These are phyloP conservation scores for Styphnolobium japonicum DNA, from an alignment of 306 rosid species.

Conservation along the genomic window DNA sequence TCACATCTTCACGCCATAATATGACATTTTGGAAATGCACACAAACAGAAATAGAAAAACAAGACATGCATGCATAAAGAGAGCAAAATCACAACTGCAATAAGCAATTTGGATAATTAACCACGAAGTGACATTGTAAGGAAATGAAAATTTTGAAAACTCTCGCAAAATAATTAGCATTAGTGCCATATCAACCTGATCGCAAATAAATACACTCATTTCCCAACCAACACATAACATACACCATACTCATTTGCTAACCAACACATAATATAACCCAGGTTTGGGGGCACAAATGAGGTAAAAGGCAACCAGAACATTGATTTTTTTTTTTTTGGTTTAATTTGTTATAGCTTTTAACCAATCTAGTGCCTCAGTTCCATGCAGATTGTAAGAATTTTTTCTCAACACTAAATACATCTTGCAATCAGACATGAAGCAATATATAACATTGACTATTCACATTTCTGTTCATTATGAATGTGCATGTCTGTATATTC, in stretches of 20 bases:
- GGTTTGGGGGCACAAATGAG: too few species aligned
- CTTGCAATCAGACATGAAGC: not conserved
- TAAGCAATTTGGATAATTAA: not conserved
- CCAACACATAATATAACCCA: too few species aligned
- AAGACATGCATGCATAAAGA: not conserved
- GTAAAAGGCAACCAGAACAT: not conserved
- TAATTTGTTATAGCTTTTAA: too few species aligned
- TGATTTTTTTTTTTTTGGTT: too few species aligned
- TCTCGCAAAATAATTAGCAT: not conserved
- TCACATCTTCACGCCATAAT: not conserved
- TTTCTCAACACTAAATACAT: not conserved
- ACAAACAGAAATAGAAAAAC: not conserved
- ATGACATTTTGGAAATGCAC: not conserved
- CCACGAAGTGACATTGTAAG: not conserved
- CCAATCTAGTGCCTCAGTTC: not conserved
- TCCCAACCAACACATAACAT: not conserved
- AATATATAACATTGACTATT: not conserved
- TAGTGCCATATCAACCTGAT: not conserved
- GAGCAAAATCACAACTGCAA: not conserved
- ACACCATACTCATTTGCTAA: too few species aligned
- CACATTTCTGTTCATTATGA: not conserved
- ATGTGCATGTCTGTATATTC: not conserved
- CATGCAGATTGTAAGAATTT: not conserved
- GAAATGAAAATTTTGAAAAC: not conserved
- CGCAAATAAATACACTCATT: not conserved